Base-by-base conservation (phyloP, 306 rosid species). In the Acacia melanoxylon region DNA sequence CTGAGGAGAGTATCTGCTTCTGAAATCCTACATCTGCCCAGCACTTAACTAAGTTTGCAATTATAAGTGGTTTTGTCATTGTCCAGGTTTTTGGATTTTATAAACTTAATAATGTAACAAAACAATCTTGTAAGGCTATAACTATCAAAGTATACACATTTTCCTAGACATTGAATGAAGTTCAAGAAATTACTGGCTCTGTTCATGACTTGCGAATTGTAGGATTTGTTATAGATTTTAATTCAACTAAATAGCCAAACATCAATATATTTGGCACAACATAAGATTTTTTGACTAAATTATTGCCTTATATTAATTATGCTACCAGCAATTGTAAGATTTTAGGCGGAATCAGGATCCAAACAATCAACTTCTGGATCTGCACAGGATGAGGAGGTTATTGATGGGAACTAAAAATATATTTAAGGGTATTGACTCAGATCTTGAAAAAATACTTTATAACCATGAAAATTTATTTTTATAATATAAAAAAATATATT, bases 271-370 rank as follows among this genome's bases (percentile, higher is more conserved):
- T 46, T 41, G 31, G 74, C 84, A 19, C 19, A 24, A 46, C 14
- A 9, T 76, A 25, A 29, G 31, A 59, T 67, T 66, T 68, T 56
- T 40, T 16, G 4, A 35, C 35, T 45, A 31, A n/a, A 8, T 19
- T 24, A 62, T 78, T 72, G 25, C 74, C 80, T 54, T 15, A 71
- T 67, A 41, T 75, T 80, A 48, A 45, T 70, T 75, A 44, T 77
- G 73, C 44, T 81, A 75, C 33, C 77, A 31, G 76, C 29, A 59
- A 77, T 71, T 13, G 49, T 24, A 17, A 35, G 78, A 80, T 87
- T 85, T 88, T 94, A 95, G 97, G 90, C 82, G 20, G 93, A 93
- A 75, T 78, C 90, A 46, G 85, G 82, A 65, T 85, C 93, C 59
- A 87, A 83, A 69, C 89, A 89, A 79, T 80, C 91, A 82, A 70